A percentile compares a stretch with the other conserved stretches of the same genome.
phyloP scores from a whole-genome alignment of 768 basidiomycete genomes.

The Podaxis rugospora region DNA sequence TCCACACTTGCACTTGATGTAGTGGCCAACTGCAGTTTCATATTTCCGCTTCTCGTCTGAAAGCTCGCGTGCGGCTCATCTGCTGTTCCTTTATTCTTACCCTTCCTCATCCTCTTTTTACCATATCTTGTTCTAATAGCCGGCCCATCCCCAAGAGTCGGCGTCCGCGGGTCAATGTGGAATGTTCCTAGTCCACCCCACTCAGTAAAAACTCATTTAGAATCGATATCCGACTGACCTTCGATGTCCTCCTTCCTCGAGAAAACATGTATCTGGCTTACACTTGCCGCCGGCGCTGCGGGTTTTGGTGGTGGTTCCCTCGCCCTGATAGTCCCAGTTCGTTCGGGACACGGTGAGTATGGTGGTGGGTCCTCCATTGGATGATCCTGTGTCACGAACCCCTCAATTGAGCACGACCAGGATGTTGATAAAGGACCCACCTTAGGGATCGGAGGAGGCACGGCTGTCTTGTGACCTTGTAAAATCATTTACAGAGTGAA shows the following conservation, averaged over 20 bases:
- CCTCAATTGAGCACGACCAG: not conserved
- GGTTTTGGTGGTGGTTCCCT: not conserved
- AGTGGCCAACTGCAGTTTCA: slow-evolving; percentile 34
- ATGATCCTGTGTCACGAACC: not conserved
- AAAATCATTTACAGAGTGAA: slow-evolving; percentile 6
- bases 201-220: too few relatives aligned
- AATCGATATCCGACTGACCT: slow-evolving; percentile 18
- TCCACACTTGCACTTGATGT: slow-evolving; percentile 24
- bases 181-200: slow-evolving; percentile 29
- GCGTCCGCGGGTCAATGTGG: slow-evolving; percentile 33
- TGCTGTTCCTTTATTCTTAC: slow-evolving; percentile 22
- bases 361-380: slow-evolving; percentile 21
- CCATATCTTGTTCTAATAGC: slow-evolving; percentile 11
- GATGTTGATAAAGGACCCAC: not conserved
- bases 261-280: slow-evolving; percentile 28
- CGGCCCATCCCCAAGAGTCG: slow-evolving; percentile 21
- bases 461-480: slow-evolving; percentile 1
- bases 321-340: not conserved
- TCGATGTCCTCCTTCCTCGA: slow-evolving; percentile 27
- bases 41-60: slow-evolving; percentile 34
- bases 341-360: slow-evolving; percentile 12
- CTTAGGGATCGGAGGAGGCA: not conserved
- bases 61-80: slow-evolving; percentile 33
- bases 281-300: slow-evolving; percentile 15
- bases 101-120: slow-evolving; percentile 16